Conservation (phyloP, 768 basidiomycete genomes). For the Agaricus blazei region DNA sequence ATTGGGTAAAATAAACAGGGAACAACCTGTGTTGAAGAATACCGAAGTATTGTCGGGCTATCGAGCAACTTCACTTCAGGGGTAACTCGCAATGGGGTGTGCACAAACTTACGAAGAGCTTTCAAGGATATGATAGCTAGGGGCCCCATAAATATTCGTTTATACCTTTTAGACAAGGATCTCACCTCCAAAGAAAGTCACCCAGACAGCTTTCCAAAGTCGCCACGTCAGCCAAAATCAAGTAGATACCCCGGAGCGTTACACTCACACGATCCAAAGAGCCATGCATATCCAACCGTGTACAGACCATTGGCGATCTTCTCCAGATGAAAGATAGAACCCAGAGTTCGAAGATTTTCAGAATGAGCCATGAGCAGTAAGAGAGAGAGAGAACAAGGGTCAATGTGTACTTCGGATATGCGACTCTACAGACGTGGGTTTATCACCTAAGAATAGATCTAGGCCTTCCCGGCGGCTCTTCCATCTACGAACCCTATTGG, state of each 20-base stretch:
- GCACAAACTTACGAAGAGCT: conserved; percentile 43
- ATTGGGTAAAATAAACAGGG: conserved; percentile 68
- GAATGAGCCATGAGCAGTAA: neutral
- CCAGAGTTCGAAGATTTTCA: conserved; percentile 28
- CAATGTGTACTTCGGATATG: conserved; percentile 17
- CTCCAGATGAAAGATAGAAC: conserved; percentile 26
- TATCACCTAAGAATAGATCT: too few species aligned
- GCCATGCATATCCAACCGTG: conserved; percentile 52
- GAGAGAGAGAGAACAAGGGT: conserved; percentile 17
- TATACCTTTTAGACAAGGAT: neutral
- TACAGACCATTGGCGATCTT: conserved; percentile 37
- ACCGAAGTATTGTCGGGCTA: conserved; percentile 70
- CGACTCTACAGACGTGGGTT: neutral
- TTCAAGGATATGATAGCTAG: conserved; percentile 58
- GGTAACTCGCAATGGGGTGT: neutral
- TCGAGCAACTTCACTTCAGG: neutral
- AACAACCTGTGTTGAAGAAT: conserved; percentile 70
- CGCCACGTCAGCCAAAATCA: neutral
- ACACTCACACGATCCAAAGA: conserved; percentile 67
- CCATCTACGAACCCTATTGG: too few species aligned
- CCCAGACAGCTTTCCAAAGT: conserved; percentile 42
- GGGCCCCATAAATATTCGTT: neutral
- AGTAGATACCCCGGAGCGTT: neutral
- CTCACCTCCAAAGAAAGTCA: conserved; percentile 62
- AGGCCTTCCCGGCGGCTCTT: too few species aligned